A percentile compares a stretch with the other conserved stretches of the same genome.
These are phyloP conservation scores for Penicillium sp. DNA, from an alignment of 2,329 filamentous ascomycete species.

Conservation along the genomic window DNA sequence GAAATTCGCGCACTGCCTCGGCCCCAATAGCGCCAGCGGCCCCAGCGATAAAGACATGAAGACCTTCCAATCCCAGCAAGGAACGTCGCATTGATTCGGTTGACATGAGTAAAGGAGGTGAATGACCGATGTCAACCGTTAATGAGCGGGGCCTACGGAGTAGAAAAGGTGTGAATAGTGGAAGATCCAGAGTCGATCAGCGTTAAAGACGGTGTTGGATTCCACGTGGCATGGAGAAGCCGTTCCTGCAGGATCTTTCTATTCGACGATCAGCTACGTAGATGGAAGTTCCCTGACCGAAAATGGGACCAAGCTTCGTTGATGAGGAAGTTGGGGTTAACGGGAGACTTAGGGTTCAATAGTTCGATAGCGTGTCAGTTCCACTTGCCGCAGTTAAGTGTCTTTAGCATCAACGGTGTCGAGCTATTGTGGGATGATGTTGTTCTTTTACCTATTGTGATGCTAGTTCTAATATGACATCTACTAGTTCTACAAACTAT, in stretches of 20 bases:
- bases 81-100: constrained; percentile 12
- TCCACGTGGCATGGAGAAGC: neutral
- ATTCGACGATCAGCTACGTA: too few relatives aligned
- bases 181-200: neutral
- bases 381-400: too few relatives aligned
- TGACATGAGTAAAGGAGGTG: neutral
- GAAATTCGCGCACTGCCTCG: constrained; percentile 49
- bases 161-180: neutral
- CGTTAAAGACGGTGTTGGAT: neutral
- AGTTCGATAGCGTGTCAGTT: too few relatives aligned
- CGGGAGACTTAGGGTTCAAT: too few relatives aligned
- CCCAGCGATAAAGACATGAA: constrained; percentile 53
- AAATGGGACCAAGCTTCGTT: too few relatives aligned
- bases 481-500: neutral
- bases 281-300: too few relatives aligned
- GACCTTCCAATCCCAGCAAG: constrained; percentile 46
- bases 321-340: too few relatives aligned
- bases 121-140: neutral
- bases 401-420: too few relatives aligned
- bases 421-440: too few relatives aligned
- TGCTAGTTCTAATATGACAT: too few relatives aligned
- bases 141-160: neutral
- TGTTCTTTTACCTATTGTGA: neutral
- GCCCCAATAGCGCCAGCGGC: constrained; percentile 50
- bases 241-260: neutral